Conservation (phyloP, 306 rosid genomes). For the Casuarina equisetifolia region DNA sequence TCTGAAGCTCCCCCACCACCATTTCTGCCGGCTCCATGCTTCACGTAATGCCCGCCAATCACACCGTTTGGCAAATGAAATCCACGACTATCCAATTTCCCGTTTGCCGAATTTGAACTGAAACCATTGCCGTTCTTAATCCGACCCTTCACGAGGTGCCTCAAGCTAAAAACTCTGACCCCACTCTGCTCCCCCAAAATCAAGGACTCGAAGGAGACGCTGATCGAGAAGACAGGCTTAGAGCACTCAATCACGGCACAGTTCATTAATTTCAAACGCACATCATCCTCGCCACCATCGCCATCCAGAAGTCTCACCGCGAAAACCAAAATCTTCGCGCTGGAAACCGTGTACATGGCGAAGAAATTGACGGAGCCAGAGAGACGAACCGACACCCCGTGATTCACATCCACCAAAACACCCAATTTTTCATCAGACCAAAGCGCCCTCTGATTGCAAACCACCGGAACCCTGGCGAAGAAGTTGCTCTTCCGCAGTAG, state of each 20-base stretch:
- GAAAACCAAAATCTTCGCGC: slow-evolving; percentile 61
- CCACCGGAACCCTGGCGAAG: slow-evolving; percentile 41
- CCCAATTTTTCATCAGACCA: slow-evolving; percentile 50
- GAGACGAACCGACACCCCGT: slow-evolving; percentile 63
- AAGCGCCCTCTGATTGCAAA: slow-evolving; percentile 48
- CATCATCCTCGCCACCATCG: slow-evolving; percentile 35
- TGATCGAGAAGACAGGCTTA: slow-evolving; percentile 61
- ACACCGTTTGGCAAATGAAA: slow-evolving; percentile 45
- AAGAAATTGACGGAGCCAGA: slow-evolving; percentile 74
- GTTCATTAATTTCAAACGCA: slow-evolving; percentile 65
- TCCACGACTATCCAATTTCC: slow-evolving; percentile 29
- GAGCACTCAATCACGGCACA: slow-evolving; percentile 74
- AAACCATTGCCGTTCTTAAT: slow-evolving; percentile 31
- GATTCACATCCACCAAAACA: slow-evolving; percentile 57
- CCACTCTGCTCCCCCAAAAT: slow-evolving; percentile 78
- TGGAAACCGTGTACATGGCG: slow-evolving; percentile 60
- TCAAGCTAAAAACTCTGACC: slow-evolving; percentile 63
- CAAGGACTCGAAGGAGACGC: slow-evolving; percentile 60
- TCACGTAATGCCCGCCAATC: slow-evolving; percentile 24
- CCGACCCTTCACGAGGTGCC: slow-evolving; percentile 54
- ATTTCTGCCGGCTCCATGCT: slow-evolving; percentile 33
- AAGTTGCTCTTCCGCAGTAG: slow-evolving; percentile 29
- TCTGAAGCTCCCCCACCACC: slow-evolving; percentile 35
- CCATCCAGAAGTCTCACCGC: slow-evolving; percentile 43
- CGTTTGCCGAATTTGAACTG: slow-evolving; percentile 11